phyloP scores from a whole-genome alignment of 768 basidiomycete genomes.

The Obba rivulosa region DNA sequence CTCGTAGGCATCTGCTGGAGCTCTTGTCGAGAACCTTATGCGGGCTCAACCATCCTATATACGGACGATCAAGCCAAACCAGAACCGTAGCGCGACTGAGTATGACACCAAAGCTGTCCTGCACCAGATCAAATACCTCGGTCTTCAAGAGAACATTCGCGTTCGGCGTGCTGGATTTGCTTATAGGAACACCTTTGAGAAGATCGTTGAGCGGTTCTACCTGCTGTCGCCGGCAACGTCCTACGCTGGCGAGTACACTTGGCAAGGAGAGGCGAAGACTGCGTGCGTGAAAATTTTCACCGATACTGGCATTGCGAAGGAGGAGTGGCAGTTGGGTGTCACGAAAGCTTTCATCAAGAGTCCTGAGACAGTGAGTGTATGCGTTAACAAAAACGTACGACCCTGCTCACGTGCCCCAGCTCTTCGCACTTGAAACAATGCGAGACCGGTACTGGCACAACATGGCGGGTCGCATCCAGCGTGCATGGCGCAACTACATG shows the following conservation, averaged over 20 bases:
- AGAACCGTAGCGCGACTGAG: constrained; percentile 88
- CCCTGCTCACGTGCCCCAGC: constrained; percentile 38
- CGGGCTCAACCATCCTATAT: constrained; percentile 96
- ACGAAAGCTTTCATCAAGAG: constrained; percentile 99
- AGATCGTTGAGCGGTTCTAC: constrained; percentile 99
- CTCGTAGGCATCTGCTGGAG: constrained; percentile 79
- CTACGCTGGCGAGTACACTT: constrained; percentile 98
- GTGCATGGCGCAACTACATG: constrained; percentile 94
- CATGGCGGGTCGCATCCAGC: constrained; percentile 96
- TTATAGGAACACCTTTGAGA: constrained; percentile 96
- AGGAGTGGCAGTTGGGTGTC: constrained; percentile 99
- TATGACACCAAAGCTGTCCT: constrained; percentile 94
- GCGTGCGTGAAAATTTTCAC: constrained; percentile 90
- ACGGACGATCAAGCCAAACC: constrained; percentile 98
- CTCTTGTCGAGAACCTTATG: constrained; percentile 97
- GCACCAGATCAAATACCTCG: constrained; percentile 99
- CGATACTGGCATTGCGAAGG: constrained; percentile 92
- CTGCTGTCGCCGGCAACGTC: constrained; percentile 91
- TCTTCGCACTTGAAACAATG: constrained; percentile 98
- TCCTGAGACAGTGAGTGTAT: constrained; percentile 78
- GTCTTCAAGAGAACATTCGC: constrained; percentile 96
- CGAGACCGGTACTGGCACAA: constrained; percentile 99
- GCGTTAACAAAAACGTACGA: background rate
- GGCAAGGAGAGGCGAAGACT: constrained; percentile 85
- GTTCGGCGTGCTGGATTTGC: constrained; percentile 97